phyloP scores from a whole-genome alignment of 441 rosid species.

The Syzygium malaccense region DNA sequence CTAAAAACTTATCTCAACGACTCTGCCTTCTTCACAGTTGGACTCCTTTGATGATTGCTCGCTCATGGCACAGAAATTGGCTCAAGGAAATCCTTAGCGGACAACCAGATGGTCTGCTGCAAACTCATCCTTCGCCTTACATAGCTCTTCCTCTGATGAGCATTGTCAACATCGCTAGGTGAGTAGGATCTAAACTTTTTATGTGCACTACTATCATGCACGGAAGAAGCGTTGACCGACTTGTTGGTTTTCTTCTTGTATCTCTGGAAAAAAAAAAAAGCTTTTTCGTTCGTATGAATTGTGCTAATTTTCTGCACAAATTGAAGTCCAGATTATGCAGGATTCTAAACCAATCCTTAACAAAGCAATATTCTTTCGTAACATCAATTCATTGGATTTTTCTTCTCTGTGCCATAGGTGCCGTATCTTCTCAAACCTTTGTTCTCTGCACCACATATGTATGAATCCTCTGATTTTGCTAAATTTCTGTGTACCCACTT shows the following conservation, averaged over 20 bases:
- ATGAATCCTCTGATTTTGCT: not conserved
- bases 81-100: slow-evolving; percentile 63
- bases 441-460: not conserved
- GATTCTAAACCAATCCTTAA: not conserved
- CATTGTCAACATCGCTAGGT: slow-evolving; percentile 89
- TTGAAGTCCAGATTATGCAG: not conserved
- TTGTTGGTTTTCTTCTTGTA: not conserved
- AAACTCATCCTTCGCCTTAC: slow-evolving; percentile 56
- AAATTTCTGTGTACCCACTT: not conserved
- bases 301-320: not conserved
- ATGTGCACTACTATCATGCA: not conserved
- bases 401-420: not conserved
- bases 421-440: not conserved
- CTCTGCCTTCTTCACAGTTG: slow-evolving; percentile 30
- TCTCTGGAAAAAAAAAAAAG: not conserved
- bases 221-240: not conserved
- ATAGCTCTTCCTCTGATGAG: slow-evolving; percentile 87
- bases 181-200: slow-evolving; percentile 8
- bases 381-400: not conserved
- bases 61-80: slow-evolving; percentile 78
- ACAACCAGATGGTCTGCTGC: slow-evolving; percentile 30
- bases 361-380: not conserved
- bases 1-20: not conserved
- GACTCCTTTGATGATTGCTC: slow-evolving; percentile 90
- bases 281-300: not conserved